phyloP scores from a whole-genome alignment of 352 stramenopile species.

The Paralagenidium karlingii region DNA sequence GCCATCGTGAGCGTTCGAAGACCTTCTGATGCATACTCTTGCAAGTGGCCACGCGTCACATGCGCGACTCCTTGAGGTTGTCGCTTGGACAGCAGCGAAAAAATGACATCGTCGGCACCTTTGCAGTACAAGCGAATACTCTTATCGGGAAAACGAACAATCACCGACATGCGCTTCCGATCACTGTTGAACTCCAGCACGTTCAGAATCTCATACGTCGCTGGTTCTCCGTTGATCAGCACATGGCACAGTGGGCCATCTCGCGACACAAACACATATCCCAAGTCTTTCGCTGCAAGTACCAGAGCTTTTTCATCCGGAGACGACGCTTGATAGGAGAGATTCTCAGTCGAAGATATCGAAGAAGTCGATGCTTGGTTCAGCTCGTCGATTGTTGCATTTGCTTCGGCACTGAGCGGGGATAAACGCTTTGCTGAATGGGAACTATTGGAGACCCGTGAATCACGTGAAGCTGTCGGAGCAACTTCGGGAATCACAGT shows the following conservation, averaged over 20 bases:
- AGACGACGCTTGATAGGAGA: constrained; percentile 80
- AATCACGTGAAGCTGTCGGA: background rate
- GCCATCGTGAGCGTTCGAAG: constrained; percentile 65
- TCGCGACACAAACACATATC: constrained; percentile 47
- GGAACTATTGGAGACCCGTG: too few species aligned
- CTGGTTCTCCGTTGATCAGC: constrained; percentile 37
- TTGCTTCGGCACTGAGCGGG: background rate
- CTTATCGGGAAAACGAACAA: constrained; percentile 78
- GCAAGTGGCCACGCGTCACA: constrained; percentile 68
- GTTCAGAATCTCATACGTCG: constrained; percentile 89
- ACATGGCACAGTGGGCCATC: constrained; percentile 59
- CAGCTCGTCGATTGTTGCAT: background rate
- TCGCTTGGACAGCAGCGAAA: constrained; percentile 47
- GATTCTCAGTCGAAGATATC: constrained; percentile 1
- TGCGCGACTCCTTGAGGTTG: constrained; percentile 68
- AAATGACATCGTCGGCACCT: constrained; percentile 67
- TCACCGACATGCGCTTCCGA: constrained; percentile 97
- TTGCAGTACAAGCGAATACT: constrained; percentile 78
- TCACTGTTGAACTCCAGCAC: constrained; percentile 98
- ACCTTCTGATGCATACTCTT: constrained; percentile 69
- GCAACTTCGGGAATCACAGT: constrained; percentile 64
- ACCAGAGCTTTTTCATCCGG: constrained; percentile 76
- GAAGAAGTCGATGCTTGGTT: background rate
- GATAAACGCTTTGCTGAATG: too few species aligned
- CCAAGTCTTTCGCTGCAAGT: constrained; percentile 57